phyloP scores from a whole-genome alignment of 1,139 yeast genomes.

The Magnusiomyces tetraspermus region DNA sequence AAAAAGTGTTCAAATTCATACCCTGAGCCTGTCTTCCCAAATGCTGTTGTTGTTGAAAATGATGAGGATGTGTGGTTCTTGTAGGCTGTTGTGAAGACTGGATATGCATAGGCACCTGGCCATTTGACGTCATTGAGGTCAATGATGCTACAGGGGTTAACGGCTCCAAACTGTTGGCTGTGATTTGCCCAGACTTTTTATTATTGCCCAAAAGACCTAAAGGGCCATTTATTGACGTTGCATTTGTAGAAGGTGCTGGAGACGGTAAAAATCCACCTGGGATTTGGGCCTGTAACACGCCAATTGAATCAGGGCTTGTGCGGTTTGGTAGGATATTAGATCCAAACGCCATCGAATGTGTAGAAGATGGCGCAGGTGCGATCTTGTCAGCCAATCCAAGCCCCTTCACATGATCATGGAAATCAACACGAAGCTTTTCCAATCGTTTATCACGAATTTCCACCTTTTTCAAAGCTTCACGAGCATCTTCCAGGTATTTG shows the following conservation, averaged over 20 bases:
- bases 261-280: background rate
- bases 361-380: no score
- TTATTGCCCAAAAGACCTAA: no score
- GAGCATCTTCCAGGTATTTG: background rate
- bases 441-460: slow-evolving; percentile 3
- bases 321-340: background rate
- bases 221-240: no score
- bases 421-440: background rate
- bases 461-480: background rate
- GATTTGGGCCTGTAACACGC: background rate
- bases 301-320: background rate
- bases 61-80: no score
- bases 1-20: no score
- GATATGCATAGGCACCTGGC: background rate
- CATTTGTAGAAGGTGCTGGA: background rate
- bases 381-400: no score
- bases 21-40: background rate
- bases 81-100: background rate
- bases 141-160: background rate
- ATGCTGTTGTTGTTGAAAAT: background rate
- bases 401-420: background rate
- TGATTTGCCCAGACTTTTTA: no score
- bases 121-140: background rate
- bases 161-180: no score
- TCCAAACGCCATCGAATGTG: no score